phyloP scores from a whole-genome alignment of 2,329 filamentous ascomycete genomes.

The Trichoderma polysporum region DNA sequence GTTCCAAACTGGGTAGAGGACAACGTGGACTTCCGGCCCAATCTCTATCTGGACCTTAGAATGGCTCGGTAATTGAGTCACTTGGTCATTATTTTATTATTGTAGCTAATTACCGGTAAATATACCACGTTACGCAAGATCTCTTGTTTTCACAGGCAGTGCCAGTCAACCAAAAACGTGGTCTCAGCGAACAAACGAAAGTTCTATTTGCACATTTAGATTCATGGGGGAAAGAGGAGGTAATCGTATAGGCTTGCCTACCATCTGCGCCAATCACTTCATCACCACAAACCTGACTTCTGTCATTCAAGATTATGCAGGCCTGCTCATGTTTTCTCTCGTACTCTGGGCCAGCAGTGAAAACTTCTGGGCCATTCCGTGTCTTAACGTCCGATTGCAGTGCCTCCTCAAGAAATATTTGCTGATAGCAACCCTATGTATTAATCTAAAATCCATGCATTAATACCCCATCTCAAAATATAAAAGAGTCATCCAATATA shows the following conservation, averaged over 20 bases:
- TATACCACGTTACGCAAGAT: background rate
- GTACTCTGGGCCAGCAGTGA: background rate
- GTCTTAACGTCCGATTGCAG: background rate
- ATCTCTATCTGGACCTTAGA: background rate
- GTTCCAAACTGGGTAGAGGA: background rate
- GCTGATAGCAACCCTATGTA: background rate
- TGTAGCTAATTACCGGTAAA: background rate
- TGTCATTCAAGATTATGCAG: background rate
- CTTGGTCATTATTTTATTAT: background rate
- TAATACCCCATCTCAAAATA: too few species aligned
- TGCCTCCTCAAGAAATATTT: background rate
- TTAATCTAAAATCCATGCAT: too few species aligned
- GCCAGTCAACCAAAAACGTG: background rate
- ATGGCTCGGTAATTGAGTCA: background rate
- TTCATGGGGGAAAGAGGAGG: too few species aligned
- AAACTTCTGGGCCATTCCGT: background rate
- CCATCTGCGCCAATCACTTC: background rate
- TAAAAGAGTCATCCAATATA: too few species aligned
- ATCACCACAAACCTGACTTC: background rate
- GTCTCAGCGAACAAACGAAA: background rate
- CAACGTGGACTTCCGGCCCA: background rate
- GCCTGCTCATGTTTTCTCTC: background rate
- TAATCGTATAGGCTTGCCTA: too few species aligned
- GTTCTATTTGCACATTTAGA: too few species aligned
- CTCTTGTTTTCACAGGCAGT: background rate